Base-by-base conservation (phyloP, 495 filamentous ascomycete genomes). In the Opeltia flavorubescens region DNA sequence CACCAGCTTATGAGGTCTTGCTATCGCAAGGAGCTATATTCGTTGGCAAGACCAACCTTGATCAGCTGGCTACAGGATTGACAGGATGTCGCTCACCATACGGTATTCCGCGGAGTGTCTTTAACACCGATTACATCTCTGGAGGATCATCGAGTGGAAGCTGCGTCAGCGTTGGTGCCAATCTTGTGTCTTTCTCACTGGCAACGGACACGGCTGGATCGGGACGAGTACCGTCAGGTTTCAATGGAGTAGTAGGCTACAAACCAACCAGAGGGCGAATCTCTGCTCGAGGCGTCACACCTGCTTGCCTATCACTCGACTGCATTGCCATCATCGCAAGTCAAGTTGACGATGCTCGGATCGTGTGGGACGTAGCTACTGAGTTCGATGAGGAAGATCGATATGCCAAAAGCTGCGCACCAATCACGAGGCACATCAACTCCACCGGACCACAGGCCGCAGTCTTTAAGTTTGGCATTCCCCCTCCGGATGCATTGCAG, bases 141-240 rank as follows among this genome's bases (percentile, higher is more conserved):
- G 78, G 78, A 35, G 78, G 78, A n/a, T 81, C 78, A 0, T 79
- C 75, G 11, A 75, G 71, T 8, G 78, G 78, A 12, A 71, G 68
- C 23, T 68, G 69, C 13, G 76, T 81, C 15, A 70, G 68, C 24
- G 76, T 80, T 9, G 75, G 67, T 33, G 69, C 71, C 5, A 57
- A 61, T 4, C 66, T 81, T 3, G 72, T 76, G n/a, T 70, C 74
- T 2, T 81, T 83, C 50, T 71, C 76, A 2, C 59, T 83, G 9
- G 77, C 67, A 5, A 81, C 77, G 1, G 79, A 82, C 52, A 82
- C 79, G 8, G 79, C 79, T n/a, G 79, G 79, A 1, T 77, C 72
- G 5, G 76, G 76, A 6, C 66, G 79, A 25, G 69, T 81, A 0
- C 79, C 79, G 1, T 70, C 79, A 1, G 69, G 66, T 0, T 76